Evolutionary conservation across 805 yeast species (phyloP).

Genomic region (Suhomyces tanzawaensis): DNA sequence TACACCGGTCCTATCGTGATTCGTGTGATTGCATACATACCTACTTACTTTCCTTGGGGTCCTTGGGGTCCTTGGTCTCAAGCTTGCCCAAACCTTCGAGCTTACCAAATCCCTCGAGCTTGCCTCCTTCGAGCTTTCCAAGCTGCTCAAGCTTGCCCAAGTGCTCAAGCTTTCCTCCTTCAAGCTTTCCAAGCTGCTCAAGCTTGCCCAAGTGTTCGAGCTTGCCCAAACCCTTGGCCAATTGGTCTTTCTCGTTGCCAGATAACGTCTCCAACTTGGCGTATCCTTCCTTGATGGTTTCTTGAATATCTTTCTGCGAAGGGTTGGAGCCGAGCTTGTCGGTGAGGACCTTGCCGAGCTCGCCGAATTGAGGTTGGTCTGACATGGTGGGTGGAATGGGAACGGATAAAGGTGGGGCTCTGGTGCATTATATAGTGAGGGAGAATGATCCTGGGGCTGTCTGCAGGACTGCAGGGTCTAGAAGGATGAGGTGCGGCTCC

Average conservation of each 20-base stretch:
- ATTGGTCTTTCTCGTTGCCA: slow-evolving; percentile 7
- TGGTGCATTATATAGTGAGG: too few species aligned
- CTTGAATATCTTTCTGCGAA: slow-evolving; percentile 1
- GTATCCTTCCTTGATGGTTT: slow-evolving; percentile 4
- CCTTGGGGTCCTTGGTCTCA: background rate
- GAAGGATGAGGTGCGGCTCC: too few species aligned
- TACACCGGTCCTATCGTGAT: too few species aligned
- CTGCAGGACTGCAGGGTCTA: too few species aligned
- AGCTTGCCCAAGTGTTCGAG: slow-evolving; percentile 7
- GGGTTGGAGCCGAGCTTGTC: slow-evolving; percentile 9
- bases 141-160: slow-evolving; percentile 2
- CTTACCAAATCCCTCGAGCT: slow-evolving; percentile 8
- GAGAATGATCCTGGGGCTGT: too few species aligned
- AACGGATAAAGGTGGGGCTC: too few species aligned
- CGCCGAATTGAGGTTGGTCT: slow-evolving; percentile 7
- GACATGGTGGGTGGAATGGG: slow-evolving; percentile 3
- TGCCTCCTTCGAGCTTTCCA: slow-evolving; percentile 6
- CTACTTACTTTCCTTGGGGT: too few species aligned
- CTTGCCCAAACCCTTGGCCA: slow-evolving; percentile 6
- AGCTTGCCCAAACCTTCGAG: slow-evolving; percentile 5
- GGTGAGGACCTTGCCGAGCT: slow-evolving; percentile 9
- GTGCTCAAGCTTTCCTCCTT: slow-evolving; percentile 2
- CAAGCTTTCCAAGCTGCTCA: slow-evolving; percentile 5
- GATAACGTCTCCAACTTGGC: slow-evolving; percentile 8
- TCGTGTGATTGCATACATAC: too few species aligned